phyloP scores from a whole-genome alignment of 768 basidiomycete species.

The Hygrocybe punicea region DNA sequence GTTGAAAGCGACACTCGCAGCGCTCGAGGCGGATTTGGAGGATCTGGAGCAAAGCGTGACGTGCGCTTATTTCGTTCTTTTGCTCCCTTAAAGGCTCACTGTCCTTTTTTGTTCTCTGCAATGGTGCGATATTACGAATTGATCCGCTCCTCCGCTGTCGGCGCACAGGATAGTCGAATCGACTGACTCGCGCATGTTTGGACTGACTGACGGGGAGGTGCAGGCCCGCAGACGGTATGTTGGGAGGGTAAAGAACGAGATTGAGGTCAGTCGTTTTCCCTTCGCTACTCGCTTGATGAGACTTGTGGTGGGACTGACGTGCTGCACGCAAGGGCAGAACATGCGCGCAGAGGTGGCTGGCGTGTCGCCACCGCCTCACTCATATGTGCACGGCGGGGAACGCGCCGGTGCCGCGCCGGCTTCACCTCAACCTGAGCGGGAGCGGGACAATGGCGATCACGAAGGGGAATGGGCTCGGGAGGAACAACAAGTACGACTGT shows the following conservation, averaged over 20 bases:
- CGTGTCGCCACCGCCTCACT: conserved; percentile 22
- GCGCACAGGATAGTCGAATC: conserved; percentile 76
- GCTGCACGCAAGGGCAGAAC: conserved; percentile 52
- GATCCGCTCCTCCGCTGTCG: no score
- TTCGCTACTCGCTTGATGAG: no score
- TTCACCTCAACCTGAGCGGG: conserved; percentile 24
- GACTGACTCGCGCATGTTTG: conserved; percentile 79
- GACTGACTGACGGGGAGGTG: conserved; percentile 77
- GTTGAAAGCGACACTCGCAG: conserved; percentile 72
- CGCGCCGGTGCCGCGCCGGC: conserved; percentile 6
- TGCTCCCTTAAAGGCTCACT: not conserved
- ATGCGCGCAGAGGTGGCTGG: conserved; percentile 64
- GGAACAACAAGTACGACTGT: conserved; percentile 70
- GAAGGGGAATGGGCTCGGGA: conserved; percentile 79
- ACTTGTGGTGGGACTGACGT: no score
- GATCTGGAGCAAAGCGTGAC: conserved; percentile 93
- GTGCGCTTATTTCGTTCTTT: conserved; percentile 38
- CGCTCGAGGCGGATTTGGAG: conserved; percentile 83
- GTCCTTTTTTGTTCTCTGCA: not conserved
- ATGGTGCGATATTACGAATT: not conserved
- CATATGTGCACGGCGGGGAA: not conserved
- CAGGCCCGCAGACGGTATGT: conserved; percentile 74
- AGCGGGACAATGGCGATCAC: conserved; percentile 48
- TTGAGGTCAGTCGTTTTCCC: conserved; percentile 59
- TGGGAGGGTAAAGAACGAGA: conserved; percentile 64